Evolutionary conservation across 2,329 filamentous ascomycete genomes (phyloP).

Genomic region (Talaromyces sp.): DNA sequence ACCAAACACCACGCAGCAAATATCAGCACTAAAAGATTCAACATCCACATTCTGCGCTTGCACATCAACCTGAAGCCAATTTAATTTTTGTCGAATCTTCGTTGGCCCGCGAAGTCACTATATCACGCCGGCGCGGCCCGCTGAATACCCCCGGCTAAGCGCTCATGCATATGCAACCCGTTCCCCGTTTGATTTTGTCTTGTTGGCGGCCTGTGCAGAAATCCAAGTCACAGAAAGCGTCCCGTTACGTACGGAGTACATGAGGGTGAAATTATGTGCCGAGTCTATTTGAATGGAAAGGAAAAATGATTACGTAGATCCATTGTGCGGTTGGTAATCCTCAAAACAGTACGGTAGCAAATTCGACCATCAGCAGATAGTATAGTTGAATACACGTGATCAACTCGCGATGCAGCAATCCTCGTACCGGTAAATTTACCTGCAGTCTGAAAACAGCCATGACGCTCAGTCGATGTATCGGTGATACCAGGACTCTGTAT

Average conservation of each 20-base stretch:
- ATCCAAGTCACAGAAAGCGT: background rate
- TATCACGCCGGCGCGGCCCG: slow-evolving; percentile 11
- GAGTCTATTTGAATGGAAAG: background rate
- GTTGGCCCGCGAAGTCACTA: background rate
- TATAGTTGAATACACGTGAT: background rate
- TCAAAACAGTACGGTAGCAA: background rate
- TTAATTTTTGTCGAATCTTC: background rate
- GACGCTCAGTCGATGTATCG: background rate
- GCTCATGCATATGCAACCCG: slow-evolving; percentile 10
- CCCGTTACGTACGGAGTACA: background rate
- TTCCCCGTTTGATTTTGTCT: background rate
- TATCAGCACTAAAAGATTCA: background rate
- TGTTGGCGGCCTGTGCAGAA: slow-evolving; percentile 5
- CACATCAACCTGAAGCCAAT: slow-evolving; percentile 1
- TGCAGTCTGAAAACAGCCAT: background rate
- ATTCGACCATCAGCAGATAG: background rate
- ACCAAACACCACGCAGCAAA: background rate
- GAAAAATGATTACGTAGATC: background rate
- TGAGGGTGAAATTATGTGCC: background rate
- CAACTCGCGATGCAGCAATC: background rate
- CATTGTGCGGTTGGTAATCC: background rate
- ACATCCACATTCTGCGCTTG: slow-evolving; percentile 6
- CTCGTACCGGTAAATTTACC: background rate
- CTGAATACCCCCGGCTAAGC: slow-evolving; percentile 7
- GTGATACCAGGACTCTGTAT: background rate